Conservation (phyloP, 305 asterid species). For the Withania somnifera region DNA sequence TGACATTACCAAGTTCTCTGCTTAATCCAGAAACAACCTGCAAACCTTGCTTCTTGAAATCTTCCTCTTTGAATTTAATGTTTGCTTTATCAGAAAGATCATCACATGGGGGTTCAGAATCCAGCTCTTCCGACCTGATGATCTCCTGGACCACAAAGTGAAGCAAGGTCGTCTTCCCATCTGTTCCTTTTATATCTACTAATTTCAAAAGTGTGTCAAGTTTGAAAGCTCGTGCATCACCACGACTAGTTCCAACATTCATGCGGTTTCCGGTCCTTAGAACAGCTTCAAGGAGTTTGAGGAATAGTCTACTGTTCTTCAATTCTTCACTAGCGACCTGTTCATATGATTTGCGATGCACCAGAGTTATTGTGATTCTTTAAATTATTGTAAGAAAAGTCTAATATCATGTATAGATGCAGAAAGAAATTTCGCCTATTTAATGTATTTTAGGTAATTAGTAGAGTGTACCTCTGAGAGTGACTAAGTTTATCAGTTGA, state of each 20-base stretch:
- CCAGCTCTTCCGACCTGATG: slow-evolving; percentile 58
- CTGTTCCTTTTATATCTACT: slow-evolving; percentile 84
- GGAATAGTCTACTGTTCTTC: slow-evolving; percentile 78
- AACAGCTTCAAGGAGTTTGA: slow-evolving; percentile 91
- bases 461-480: neutral
- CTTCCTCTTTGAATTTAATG: slow-evolving; percentile 41
- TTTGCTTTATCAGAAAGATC: slow-evolving; percentile 15
- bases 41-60: slow-evolving; percentile 66
- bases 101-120: slow-evolving; percentile 22
- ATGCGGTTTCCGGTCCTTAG: slow-evolving; percentile 85
- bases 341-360: neutral
- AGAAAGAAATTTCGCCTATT: neutral
- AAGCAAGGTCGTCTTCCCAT: slow-evolving; percentile 86
- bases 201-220: slow-evolving; percentile 73
- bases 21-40: slow-evolving; percentile 70
- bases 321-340: slow-evolving; percentile 86
- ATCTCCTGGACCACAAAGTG: slow-evolving; percentile 97
- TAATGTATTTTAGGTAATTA: neutral
- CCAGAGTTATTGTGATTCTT: neutral
- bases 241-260: slow-evolving; percentile 91
- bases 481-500: neutral
- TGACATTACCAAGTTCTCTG: slow-evolving; percentile 65
- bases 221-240: slow-evolving; percentile 85
- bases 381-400: neutral
- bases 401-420: neutral